Evolutionary conservation across 495 filamentous ascomycete genomes (phyloP).

Genomic region (Umbilicaria muhlenbergii): DNA sequence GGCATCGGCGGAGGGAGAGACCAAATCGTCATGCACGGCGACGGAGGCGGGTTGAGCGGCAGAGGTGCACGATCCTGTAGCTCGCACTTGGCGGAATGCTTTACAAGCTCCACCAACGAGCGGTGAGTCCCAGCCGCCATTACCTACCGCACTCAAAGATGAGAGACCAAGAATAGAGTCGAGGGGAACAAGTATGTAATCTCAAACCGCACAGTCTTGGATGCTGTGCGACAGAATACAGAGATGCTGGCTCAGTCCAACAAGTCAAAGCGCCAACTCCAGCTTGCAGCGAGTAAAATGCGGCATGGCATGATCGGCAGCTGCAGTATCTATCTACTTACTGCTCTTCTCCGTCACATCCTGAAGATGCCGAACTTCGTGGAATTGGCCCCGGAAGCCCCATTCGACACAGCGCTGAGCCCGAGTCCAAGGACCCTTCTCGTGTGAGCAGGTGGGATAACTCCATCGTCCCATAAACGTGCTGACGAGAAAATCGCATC

Average conservation of each 20-base stretch:
- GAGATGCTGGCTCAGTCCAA: too few relatives aligned
- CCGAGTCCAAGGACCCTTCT: conserved; percentile 69
- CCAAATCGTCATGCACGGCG: conserved; percentile 20
- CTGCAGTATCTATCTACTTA: too few relatives aligned
- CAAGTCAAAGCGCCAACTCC: background rate
- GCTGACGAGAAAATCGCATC: conserved; percentile 78
- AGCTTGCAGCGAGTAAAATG: background rate
- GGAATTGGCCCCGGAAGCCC: conserved; percentile 35
- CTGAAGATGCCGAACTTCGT: conserved; percentile 91
- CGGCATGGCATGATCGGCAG: background rate
- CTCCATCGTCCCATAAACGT: conserved; percentile 89
- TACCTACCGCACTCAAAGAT: too few relatives aligned
- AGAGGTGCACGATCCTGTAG: too few relatives aligned
- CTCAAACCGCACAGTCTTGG: too few relatives aligned
- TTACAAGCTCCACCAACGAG: too few relatives aligned
- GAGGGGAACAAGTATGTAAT: too few relatives aligned
- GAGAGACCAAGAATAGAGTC: too few relatives aligned
- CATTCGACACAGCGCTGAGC: conserved; percentile 60
- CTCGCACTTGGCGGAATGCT: too few relatives aligned
- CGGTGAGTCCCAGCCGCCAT: too few relatives aligned
- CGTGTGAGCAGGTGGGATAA: conserved; percentile 84
- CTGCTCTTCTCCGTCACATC: conserved; percentile 42
- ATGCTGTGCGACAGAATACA: too few relatives aligned
- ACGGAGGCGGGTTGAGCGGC: background rate
- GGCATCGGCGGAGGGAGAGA: conserved; percentile 23